Percentiles rank a stretch among this genome's conserved stretches.
Evolutionary conservation across 176 grass and related monocot species (phyloP).

Genomic region (Avena sativa): DNA sequence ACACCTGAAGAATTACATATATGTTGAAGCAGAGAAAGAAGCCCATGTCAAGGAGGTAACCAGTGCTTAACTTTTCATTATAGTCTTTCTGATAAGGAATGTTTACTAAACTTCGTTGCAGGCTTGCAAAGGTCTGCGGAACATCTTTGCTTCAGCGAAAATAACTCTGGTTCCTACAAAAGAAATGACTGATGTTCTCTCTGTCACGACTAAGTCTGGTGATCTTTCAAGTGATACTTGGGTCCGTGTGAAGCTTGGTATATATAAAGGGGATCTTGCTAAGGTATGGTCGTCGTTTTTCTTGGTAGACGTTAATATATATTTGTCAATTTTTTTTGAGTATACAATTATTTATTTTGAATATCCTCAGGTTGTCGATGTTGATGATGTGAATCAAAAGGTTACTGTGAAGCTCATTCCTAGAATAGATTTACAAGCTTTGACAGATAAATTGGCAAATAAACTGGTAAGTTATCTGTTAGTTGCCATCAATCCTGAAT

Average conservation of each 20-base stretch:
- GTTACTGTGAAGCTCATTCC: constrained; percentile 87
- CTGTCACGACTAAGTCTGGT: constrained; percentile 73
- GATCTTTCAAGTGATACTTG: constrained; percentile 73
- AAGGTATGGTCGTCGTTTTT: constrained; percentile 56
- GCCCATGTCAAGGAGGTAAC: constrained; percentile 84
- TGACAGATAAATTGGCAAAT: constrained; percentile 63
- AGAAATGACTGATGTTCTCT: constrained; percentile 83
- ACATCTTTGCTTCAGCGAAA: constrained; percentile 73
- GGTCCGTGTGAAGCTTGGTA: constrained; percentile 82
- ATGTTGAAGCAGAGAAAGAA: constrained; percentile 88
- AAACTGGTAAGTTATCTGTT: constrained; percentile 53
- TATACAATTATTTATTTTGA: constrained; percentile 24
- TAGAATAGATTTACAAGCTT: constrained; percentile 80
- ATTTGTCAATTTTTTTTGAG: neutral
- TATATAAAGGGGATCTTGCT: constrained; percentile 91
- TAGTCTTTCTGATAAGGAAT: constrained; percentile 22
- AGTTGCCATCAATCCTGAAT: constrained; percentile 5
- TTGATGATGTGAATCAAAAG: constrained; percentile 73
- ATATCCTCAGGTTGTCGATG: constrained; percentile 74
- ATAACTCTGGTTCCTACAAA: constrained; percentile 70
- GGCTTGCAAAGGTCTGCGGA: constrained; percentile 79
- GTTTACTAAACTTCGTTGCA: constrained; percentile 39
- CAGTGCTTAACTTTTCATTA: constrained; percentile 28
- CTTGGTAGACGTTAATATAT: constrained; percentile 1
- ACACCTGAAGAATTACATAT: constrained; percentile 88